A percentile compares a stretch with the other conserved stretches of the same genome.
These are phyloP conservation scores for Clarkia xantiana DNA, from an alignment of 345 rosid genomes.

Conservation along the genomic window DNA sequence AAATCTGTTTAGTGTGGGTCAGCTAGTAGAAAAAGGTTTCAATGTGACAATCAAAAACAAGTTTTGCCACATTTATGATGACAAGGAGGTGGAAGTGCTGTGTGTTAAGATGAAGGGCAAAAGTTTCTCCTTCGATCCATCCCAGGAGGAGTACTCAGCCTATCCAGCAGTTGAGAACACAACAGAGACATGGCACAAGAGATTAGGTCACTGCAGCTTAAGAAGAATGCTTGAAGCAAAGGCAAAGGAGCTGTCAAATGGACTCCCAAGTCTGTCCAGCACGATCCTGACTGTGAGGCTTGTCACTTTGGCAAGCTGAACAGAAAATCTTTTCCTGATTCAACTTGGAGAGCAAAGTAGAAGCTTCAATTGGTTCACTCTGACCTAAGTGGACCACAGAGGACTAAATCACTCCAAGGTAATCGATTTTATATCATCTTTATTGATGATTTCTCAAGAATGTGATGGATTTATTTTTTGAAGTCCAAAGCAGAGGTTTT, in stretches of 20 bases:
- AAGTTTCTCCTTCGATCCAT: conserved; percentile 1
- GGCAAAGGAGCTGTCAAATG: background rate
- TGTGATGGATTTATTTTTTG: conserved; percentile 2
- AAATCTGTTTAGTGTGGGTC: no score
- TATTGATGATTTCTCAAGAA: conserved; percentile 3
- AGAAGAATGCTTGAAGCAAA: background rate
- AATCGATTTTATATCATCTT: background rate
- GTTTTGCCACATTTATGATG: conserved; percentile 2
- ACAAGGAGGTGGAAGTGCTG: background rate
- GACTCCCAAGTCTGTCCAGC: background rate
- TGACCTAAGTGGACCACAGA: conserved; percentile 1
- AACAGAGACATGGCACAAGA: background rate
- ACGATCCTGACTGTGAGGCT: background rate
- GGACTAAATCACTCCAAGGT: background rate
- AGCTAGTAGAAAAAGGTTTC: no score
- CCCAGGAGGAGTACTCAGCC: background rate
- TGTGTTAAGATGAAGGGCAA: conserved; percentile 4
- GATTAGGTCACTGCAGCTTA: no score
- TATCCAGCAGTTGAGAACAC: background rate
- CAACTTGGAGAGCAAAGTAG: conserved; percentile 1
- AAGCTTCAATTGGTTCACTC: conserved; percentile 8
- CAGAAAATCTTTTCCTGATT: background rate
- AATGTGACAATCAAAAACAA: conserved; percentile 4
- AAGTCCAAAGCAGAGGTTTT: background rate
- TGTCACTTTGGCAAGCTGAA: conserved; percentile 2